phyloP scores from a whole-genome alignment of 192 early-diverging fungal genomes.

The Coemansia aciculifera region DNA sequence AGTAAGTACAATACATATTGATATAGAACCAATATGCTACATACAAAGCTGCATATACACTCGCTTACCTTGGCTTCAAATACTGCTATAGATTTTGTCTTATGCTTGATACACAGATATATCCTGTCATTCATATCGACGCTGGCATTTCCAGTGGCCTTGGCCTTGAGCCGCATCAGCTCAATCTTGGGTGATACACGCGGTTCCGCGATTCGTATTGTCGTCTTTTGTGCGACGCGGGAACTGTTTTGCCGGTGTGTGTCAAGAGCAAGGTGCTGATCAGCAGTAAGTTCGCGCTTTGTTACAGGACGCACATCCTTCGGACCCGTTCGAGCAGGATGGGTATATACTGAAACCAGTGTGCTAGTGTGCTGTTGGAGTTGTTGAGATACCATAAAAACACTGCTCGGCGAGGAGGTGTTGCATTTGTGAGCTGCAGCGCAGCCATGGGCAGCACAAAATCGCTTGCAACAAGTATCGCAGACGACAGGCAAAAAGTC shows the following conservation, averaged over 20 bases:
- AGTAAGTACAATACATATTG: background rate
- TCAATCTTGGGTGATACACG: constrained; percentile 35
- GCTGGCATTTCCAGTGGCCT: constrained; percentile 38
- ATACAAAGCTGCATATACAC: background rate
- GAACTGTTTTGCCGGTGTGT: constrained; percentile 5
- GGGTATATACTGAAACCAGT: constrained; percentile 32
- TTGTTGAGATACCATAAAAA: background rate
- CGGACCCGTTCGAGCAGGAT: constrained; percentile 19
- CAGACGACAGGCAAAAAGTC: constrained; percentile 43
- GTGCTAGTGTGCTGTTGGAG: constrained; percentile 1
- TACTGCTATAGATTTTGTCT: constrained; percentile 19
- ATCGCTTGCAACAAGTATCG: constrained; percentile 20
- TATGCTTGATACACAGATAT: constrained; percentile 26
- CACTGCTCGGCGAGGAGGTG: background rate
- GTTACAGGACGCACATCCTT: constrained; percentile 11
- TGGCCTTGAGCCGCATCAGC: constrained; percentile 50
- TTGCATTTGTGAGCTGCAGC: constrained; percentile 22
- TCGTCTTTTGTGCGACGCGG: background rate
- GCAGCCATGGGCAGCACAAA: constrained; percentile 33
- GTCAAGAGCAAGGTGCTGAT: constrained; percentile 29
- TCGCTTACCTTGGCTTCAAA: constrained; percentile 31
- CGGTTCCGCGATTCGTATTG: constrained; percentile 3
- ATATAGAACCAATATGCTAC: background rate
- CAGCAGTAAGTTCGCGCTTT: constrained; percentile 28
- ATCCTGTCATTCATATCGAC: constrained; percentile 36